Evolutionary conservation across 306 rosid genomes (phyloP).

Genomic region (Citrullus mucosospermus): DNA sequence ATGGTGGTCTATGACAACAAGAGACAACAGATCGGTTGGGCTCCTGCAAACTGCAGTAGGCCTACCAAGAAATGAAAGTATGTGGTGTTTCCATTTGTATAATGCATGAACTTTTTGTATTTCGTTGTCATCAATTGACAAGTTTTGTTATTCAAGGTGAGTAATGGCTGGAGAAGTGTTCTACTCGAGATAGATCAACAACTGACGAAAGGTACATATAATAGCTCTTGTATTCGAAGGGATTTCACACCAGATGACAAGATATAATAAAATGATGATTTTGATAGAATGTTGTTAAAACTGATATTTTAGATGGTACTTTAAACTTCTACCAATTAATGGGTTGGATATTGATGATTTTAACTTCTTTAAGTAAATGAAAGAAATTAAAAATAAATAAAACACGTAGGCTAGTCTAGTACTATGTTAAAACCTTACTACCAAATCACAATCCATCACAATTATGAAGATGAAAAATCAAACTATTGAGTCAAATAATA

Average conservation of each 20-base stretch:
- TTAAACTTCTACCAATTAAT: no score
- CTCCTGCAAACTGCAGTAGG: conserved; percentile 31
- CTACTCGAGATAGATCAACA: background rate
- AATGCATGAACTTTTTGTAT: background rate
- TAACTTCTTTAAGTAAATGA: no score
- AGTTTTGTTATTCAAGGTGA: background rate
- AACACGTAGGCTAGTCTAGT: no score
- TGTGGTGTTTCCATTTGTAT: background rate
- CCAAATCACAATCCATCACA: no score
- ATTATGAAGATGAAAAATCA: no score
- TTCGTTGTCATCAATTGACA: background rate
- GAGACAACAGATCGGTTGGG: conserved; percentile 59
- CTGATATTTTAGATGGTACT: background rate
- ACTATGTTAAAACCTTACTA: no score
- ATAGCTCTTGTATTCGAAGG: background rate
- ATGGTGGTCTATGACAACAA: conserved; percentile 69
- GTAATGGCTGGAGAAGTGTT: background rate
- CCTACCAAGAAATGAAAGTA: conserved; percentile 34
- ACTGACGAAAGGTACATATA: background rate
- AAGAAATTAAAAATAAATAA: no score
- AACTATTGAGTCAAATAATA: no score
- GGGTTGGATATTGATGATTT: no score
- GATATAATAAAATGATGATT: background rate
- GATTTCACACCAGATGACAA: background rate
- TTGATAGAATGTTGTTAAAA: background rate